Evolutionary conservation across 2,329 filamentous ascomycete species (phyloP), one percentile per base, ranked within the genome.

Genomic region (Blumeriella jaapii): DNA sequence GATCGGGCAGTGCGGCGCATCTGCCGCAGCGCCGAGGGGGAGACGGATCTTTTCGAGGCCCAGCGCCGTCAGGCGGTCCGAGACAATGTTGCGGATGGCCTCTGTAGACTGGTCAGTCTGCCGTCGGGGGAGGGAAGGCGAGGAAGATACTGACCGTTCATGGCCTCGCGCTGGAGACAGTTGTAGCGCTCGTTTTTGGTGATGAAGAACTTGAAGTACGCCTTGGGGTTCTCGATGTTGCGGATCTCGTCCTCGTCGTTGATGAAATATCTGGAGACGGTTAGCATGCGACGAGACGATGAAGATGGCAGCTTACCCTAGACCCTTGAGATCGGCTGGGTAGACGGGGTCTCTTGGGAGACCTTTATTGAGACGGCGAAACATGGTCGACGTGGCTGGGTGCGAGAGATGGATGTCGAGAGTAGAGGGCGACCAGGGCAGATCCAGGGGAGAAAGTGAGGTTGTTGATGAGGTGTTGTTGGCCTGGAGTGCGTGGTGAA

Each of bases 181-280:
- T 94, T 94, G 59, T 79, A 69, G 23, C 85, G 76, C n/a, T 71
- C 64, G 56, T 85, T 86, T 48, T 73, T 76, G 54, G 71, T 79
- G 34, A 82, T 58, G 55, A 75, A 78, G 65, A 70, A 94, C 47
- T 82, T 71, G 63, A 84, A 93, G 53, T 77, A 78, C 45, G 69
- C 64, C 17, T 78, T 67, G 0, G 80, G 76, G 22, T 84, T 62
- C 14, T 69, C 62, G 36, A 82, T 78, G 41, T 67, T 76, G 30
- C 82, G 76, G 42, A 94, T 71, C 51, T 89, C 74, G 47, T 89
- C 83, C 0, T 75, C 59, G 0, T 77, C 67, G 47, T 83, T 86
- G 59, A 93, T 59, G 55, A 83, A 87, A 59, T 86, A 93, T 27
- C 84, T 87, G 40, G 13, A 6, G 14, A 34, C 6, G 12, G 24